Conservation (phyloP, 2,329 filamentous ascomycete genomes). For the Ambrosiella xylebori region DNA sequence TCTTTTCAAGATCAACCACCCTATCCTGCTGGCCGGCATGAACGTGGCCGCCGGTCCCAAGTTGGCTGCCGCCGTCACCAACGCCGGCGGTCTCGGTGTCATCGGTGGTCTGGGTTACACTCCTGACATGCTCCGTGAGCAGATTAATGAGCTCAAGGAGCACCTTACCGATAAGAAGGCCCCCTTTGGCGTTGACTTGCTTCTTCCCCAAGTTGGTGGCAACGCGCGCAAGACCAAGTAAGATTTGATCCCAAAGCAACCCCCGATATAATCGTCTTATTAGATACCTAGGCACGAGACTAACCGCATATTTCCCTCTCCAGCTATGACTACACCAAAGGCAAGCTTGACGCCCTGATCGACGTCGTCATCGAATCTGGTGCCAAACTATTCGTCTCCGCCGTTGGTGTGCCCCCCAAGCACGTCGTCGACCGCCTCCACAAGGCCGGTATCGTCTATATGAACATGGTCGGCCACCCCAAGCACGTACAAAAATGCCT, state of each 20-base stretch:
- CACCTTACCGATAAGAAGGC: conserved; percentile 79
- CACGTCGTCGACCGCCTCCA: conserved; percentile 80
- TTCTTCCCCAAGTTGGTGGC: conserved; percentile 88
- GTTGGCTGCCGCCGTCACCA: conserved; percentile 90
- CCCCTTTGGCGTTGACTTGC: conserved; percentile 84
- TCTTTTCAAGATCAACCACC: conserved; percentile 95
- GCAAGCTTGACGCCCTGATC: conserved; percentile 80
- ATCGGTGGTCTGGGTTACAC: conserved; percentile 93
- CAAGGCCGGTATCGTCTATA: conserved; percentile 74
- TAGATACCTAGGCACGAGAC: conserved; percentile 9
- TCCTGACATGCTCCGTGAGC: conserved; percentile 89
- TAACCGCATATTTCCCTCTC: conserved; percentile 13
- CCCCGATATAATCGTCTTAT: not conserved
- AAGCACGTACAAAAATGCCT: conserved; percentile 98
- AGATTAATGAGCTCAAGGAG: conserved; percentile 86
- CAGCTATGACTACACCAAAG: conserved; percentile 99
- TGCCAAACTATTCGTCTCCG: conserved; percentile 87
- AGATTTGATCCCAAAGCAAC: not conserved
- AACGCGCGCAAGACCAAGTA: conserved; percentile 86
- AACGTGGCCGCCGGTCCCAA: conserved; percentile 95
- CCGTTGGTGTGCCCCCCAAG: conserved; percentile 84
- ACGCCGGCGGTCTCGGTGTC: conserved; percentile 90
- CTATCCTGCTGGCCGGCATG: conserved; percentile 91
- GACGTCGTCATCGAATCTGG: conserved; percentile 86
- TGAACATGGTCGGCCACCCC: conserved; percentile 99